Evolutionary conservation across 257 asterid genomes (phyloP).

Genomic region (Jacaranda mimosifolia): DNA sequence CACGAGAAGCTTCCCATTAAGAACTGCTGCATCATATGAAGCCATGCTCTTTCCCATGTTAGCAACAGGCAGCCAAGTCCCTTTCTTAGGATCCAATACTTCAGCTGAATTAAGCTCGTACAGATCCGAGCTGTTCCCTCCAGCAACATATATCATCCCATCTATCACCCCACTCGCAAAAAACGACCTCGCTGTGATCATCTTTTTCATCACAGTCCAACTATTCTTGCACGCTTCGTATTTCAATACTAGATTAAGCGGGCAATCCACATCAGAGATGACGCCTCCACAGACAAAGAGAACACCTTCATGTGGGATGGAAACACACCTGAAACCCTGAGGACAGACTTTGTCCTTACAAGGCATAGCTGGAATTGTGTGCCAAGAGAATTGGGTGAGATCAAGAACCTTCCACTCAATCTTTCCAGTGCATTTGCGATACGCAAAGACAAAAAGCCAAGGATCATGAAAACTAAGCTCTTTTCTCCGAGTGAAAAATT

Average conservation of each 20-base stretch:
- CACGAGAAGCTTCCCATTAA: conserved; percentile 83
- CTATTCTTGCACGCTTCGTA: conserved; percentile 79
- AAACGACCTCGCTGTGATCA: conserved; percentile 86
- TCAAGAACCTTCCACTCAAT: conserved; percentile 91
- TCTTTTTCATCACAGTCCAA: conserved; percentile 88
- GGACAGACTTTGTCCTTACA: conserved; percentile 91
- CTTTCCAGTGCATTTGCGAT: conserved; percentile 82
- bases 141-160: conserved; percentile 90
- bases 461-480: conserved; percentile 88
- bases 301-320: conserved; percentile 76
- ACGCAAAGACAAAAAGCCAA: conserved; percentile 86
- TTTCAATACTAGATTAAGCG: conserved; percentile 82
- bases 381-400: conserved; percentile 75
- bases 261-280: conserved; percentile 81
- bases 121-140: conserved; percentile 83
- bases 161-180: conserved; percentile 87
- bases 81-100: conserved; percentile 71
- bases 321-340: conserved; percentile 84
- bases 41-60: conserved; percentile 84
- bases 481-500: conserved; percentile 74
- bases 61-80: conserved; percentile 73
- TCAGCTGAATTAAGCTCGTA: conserved; percentile 87
- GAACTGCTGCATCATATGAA: conserved; percentile 84
- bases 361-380: conserved; percentile 91
- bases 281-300: conserved; percentile 89